Evolutionary conservation across 2,329 filamentous ascomycete genomes (phyloP), one percentile per base, ranked within the genome.

Genomic region (Tothia fuscella): DNA sequence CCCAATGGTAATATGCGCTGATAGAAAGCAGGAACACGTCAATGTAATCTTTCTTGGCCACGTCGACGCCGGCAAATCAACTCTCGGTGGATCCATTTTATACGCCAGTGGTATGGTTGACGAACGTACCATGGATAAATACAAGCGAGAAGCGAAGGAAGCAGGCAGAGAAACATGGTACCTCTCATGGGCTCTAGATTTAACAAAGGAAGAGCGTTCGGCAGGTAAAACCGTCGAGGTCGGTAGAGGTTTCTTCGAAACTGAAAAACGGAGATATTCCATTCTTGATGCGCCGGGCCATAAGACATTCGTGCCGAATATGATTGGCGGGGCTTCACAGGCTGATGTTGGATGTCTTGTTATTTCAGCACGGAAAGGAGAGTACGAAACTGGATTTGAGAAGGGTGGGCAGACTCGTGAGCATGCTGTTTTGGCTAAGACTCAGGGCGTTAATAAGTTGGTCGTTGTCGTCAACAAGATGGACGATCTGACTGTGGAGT

Each of bases 91-190:
- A 38, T 84, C 84, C 40, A 93, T 98, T 48, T 71, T 98, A 12
- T 94, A 91, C 61, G 78, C 78, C 40, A 95, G 89, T 4, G 91
- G 91, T 46, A 98, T 96, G 91, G 91, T 98, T n/a, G 93, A 98
- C 56, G 87, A 98, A 65, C 78, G 91, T 59, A 98, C 91, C 26
- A 77, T 98, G 72, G 91, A 98, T 41, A 98, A 98, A 66, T 94
- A 94, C 71, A 94, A 89, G 74, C 78, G 77, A 53, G 93, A 98
- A 56, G 89, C 91, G 38, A 96, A 94, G 70, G 91, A 96, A 9
- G 74, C 91, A 49, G 91, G 91, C 41, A 83, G 88, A 68, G 91
- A 96, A 67, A 93, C 89, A 3, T 98, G 91, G 91, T 98, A 96
- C 62, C 74, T 98, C 17, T 98, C 91, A 32, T 98, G 93, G 91